A percentile compares a stretch with the other conserved stretches of the same genome.
Conservation (phyloP, 208 protist genomes). For the Acanthamoeba lenticulata region DNA sequence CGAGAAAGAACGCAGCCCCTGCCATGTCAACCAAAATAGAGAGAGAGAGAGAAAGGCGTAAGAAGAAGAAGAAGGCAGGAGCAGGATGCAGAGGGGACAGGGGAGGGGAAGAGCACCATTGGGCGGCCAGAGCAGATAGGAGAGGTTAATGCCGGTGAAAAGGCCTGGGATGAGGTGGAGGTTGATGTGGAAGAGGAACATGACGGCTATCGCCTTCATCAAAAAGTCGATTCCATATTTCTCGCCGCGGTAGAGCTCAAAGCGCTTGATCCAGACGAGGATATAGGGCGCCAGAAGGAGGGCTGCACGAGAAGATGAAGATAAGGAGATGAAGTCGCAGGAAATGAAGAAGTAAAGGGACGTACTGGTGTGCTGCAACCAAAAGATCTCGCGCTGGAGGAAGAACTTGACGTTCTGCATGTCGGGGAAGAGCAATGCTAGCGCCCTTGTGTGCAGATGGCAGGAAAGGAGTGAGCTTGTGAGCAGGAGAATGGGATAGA, state of each 20-base stretch:
- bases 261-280: neutral
- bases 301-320: neutral
- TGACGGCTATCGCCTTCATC: constrained; percentile 13
- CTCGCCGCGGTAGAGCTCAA: constrained; percentile 1
- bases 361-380: constrained; percentile 1
- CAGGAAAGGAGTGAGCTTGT: neutral
- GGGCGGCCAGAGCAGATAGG: neutral
- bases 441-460: neutral
- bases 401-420: constrained; percentile 53
- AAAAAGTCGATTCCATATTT: neutral
- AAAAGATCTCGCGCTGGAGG: constrained; percentile 20
- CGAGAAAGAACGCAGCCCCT: neutral
- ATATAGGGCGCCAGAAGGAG: neutral
- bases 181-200: constrained; percentile 35
- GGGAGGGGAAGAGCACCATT: neutral
- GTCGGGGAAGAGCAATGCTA: constrained; percentile 1
- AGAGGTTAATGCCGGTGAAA: constrained; percentile 15
- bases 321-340: too few species aligned
- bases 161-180: neutral
- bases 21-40: neutral
- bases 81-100: neutral
- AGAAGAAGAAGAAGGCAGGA: too few species aligned
- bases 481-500: neutral
- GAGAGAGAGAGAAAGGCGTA: too few species aligned
- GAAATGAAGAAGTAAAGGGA: neutral